Evolutionary conservation across 805 yeast species (phyloP), one percentile per base, ranked within the genome.

Genomic region (Sungouiozyma ichnusensis): DNA sequence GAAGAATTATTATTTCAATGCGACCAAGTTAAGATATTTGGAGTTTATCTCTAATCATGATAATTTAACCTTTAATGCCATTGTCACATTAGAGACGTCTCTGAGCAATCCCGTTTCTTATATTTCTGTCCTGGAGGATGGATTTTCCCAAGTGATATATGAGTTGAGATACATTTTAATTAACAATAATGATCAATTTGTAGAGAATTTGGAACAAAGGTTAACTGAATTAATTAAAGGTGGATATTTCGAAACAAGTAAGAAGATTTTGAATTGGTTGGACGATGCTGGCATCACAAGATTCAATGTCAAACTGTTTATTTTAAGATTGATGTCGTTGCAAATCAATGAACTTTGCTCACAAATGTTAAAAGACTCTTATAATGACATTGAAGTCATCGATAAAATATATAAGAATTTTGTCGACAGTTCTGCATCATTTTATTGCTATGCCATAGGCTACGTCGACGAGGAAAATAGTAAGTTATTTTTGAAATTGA

Each of bases 391-490:
- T 18, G 52, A 45, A 37, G 37, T 54, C 8, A 51, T 55, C 14
- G 50, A 52, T 54, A 53, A 57, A 33, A 52, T 55, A 2, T 60
- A 50, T 40, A 57, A 53, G 36, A 42, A 43, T 11, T 60, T 60
- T 43, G 53, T 56, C 16, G 44, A 43, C 4, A 45, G 39, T 4
- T 57, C 50, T 41, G 59, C 64, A 64, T 37, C 45, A 3, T 41
- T 48, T n/a, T 48, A 55, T 35, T 38, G 55, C 2, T 37, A 46
- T 31, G 37, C 55, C 16, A 38, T 59, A 4, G 45, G 46, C 11
- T 49, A 54, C 37, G 49, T 53, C 1, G 56, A 55, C 33, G 57
- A 56, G 44, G 56, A 58, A 40, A 59, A 58, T 42, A 52, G 46
- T n/a, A n/a, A n/a, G n/a, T n/a, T n/a, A 14, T 37, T 56, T 13